phyloP scores from a whole-genome alignment of 345 rosid species.

The Eucalyptus viminalis region DNA sequence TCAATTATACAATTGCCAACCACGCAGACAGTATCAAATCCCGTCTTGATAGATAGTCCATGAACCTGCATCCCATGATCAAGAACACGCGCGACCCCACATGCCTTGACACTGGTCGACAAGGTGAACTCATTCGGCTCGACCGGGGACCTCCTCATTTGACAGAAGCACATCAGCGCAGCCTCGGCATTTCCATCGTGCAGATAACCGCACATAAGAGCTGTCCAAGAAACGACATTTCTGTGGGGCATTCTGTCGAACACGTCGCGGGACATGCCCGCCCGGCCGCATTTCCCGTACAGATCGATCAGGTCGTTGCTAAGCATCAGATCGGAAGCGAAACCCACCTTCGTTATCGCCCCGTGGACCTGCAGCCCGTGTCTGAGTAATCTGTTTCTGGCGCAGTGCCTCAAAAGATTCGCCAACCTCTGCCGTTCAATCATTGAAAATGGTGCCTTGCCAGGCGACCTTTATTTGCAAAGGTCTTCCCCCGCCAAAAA shows the following conservation, averaged over 20 bases:
- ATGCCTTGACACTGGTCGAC: slow-evolving; percentile 62
- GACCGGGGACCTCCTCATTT: slow-evolving; percentile 25
- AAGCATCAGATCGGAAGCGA: slow-evolving; percentile 14
- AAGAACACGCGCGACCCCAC: slow-evolving; percentile 29
- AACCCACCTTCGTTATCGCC: slow-evolving; percentile 5
- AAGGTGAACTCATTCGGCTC: slow-evolving; percentile 66
- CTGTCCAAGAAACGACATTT: slow-evolving; percentile 53
- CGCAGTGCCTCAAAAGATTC: slow-evolving; percentile 8
- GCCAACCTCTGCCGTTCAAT: slow-evolving; percentile 17
- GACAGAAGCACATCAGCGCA: slow-evolving; percentile 28
- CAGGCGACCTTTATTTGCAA: background rate
- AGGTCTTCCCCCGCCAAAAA: background rate
- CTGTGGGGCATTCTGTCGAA: slow-evolving; percentile 29
- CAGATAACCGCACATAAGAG: slow-evolving; percentile 69
- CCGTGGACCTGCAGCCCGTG: slow-evolving; percentile 27
- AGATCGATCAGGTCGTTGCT: slow-evolving; percentile 16
- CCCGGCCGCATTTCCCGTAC: slow-evolving; percentile 20
- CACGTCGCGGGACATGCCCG: slow-evolving; percentile 9
- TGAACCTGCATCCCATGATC: slow-evolving; percentile 60
- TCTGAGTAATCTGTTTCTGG: slow-evolving; percentile 5
- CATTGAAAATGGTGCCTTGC: background rate
- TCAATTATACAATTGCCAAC: slow-evolving; percentile 74
- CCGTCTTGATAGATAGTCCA: slow-evolving; percentile 39
- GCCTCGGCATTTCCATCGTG: slow-evolving; percentile 21
- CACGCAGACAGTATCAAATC: slow-evolving; percentile 33